A percentile compares a stretch with the other conserved stretches of the same genome.
These are phyloP conservation scores for Boletus rufocinnamomeus DNA, from an alignment of 768 basidiomycete genomes.

Conservation along the genomic window DNA sequence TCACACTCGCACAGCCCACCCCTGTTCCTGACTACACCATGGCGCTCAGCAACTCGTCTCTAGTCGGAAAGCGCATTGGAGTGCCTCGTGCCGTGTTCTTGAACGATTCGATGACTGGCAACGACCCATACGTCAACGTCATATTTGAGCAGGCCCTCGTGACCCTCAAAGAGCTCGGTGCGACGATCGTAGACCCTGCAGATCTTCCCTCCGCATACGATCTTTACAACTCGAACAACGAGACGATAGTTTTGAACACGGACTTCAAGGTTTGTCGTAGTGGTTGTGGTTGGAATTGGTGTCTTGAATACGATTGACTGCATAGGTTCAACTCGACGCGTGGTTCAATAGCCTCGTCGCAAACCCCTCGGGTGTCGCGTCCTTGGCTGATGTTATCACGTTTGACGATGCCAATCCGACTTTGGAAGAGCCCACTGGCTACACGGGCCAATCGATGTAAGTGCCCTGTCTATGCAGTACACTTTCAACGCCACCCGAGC, in stretches of 20 bases:
- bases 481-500: background rate
- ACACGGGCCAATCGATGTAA: slow-evolving; percentile 37
- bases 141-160: slow-evolving; percentile 45
- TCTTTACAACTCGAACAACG: slow-evolving; percentile 49
- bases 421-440: slow-evolving; percentile 45
- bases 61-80: slow-evolving; percentile 55
- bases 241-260: slow-evolving; percentile 52
- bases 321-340: slow-evolving; percentile 52
- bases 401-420: slow-evolving; percentile 54
- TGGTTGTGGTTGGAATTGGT: background rate
- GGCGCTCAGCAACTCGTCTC: slow-evolving; percentile 49
- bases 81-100: slow-evolving; percentile 46
- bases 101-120: slow-evolving; percentile 29
- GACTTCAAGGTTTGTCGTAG: slow-evolving; percentile 57
- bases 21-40: slow-evolving; percentile 56
- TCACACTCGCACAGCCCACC: slow-evolving; percentile 53
- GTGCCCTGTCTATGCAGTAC: slow-evolving; percentile 23
- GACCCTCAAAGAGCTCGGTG: slow-evolving; percentile 41
- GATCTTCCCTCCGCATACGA: slow-evolving; percentile 59
- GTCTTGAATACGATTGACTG: background rate
- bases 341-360: slow-evolving; percentile 48
- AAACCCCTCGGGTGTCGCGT: slow-evolving; percentile 62
- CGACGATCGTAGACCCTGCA: slow-evolving; percentile 61
- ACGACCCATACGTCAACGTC: slow-evolving; percentile 34
- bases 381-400: slow-evolving; percentile 55